phyloP scores from a whole-genome alignment of 192 early-diverging fungal species.

The Linnemannia schmuckeri region DNA sequence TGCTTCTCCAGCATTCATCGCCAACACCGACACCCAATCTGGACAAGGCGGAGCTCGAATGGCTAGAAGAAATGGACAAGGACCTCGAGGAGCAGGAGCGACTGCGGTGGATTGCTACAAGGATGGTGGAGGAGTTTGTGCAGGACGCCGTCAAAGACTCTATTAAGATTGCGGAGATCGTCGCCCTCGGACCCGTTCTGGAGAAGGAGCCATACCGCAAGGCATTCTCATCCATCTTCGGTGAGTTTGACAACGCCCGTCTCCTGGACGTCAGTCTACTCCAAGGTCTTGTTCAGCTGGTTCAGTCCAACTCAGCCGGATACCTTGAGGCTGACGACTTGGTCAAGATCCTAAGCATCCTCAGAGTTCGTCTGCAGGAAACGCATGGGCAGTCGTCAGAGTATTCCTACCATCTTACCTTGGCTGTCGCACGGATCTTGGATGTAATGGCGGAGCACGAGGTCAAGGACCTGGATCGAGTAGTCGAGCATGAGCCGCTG shows the following conservation, averaged over 20 bases:
- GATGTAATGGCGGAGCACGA: conserved; percentile 4
- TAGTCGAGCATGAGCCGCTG: not conserved
- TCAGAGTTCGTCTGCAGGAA: not conserved
- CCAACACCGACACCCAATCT: no score
- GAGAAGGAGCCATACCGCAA: not conserved
- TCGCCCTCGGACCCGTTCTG: not conserved
- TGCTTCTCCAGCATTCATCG: no score
- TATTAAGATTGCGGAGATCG: not conserved
- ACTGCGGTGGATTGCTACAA: not conserved
- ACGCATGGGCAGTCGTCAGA: not conserved
- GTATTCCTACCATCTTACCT: not conserved
- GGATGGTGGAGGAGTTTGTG: not conserved
- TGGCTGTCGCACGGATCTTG: not conserved
- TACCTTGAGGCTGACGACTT: conserved; percentile 5
- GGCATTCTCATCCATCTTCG: not conserved
- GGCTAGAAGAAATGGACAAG: not conserved
- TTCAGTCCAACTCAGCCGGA: not conserved
- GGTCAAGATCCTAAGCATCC: conserved; percentile 7
- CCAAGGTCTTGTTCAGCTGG: not conserved
- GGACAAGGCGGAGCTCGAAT: not conserved
- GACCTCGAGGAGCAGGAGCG: not conserved
- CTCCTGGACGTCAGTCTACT: conserved; percentile 1
- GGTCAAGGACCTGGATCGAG: conserved; percentile 2
- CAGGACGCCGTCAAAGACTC: not conserved
- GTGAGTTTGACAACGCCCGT: not conserved